Evolutionary conservation across 768 basidiomycete species (phyloP), one percentile per base, ranked within the genome.

Genomic region (Phlegmacium glaucopus): DNA sequence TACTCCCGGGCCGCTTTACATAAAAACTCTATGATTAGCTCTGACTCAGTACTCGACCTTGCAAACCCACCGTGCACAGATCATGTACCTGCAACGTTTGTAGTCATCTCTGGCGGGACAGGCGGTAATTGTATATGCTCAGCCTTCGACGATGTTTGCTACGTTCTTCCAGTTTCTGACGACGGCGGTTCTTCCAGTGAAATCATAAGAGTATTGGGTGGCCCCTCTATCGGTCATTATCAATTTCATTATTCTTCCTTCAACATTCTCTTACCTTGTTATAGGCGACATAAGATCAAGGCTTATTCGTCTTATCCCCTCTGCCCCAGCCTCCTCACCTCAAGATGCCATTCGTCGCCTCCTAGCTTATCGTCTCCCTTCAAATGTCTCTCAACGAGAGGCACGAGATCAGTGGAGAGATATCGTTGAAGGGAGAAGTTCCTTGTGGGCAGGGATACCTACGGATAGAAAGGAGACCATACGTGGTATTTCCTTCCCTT

Each of bases 121-220:
- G 94, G 94, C 35, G 91, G 92, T 41, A 97, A 97, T 61, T 78
- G 88, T 16, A 87, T 97, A 54, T 93, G 90, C 55, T 72, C 87
- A 34, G 90, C 92, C 3, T 96, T 97, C 60, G 77, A 75, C 3
- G 66, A 74, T 50, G 83, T 88, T 17, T 85, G 82, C 59, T 92
- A 94, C 59, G 84, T 94, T 18, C 73, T 97, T 28, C 94, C 94
- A 5, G 90, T 97, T 27, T 94, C 92, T 6, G 94, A 97, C 61
- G 93, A 97, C 63, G 94, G 94, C 1, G 94, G 94, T 37, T 93
- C 90, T 3, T 95, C 93, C 2, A 90, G 89, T 54, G 94, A 96
- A 72, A 95, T 95, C 44, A 90, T 94, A 43, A 82, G 94, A 41
- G 91, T 94, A 17, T 74, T 97, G 44, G 89, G 87, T 13, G 90